phyloP scores from a whole-genome alignment of 768 basidiomycete species.

The Mycena amicta region DNA sequence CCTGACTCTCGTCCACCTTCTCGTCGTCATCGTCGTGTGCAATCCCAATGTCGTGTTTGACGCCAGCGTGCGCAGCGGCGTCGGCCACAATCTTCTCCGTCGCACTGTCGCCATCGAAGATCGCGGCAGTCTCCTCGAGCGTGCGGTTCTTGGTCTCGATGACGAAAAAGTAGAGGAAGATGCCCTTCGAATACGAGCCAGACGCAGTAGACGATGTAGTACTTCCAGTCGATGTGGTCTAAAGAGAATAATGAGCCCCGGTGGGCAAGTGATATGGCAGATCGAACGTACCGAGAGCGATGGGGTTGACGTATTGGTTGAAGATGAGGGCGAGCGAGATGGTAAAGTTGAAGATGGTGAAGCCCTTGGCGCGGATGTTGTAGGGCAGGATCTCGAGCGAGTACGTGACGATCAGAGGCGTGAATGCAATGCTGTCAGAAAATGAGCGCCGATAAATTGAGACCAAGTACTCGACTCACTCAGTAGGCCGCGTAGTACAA shows the following conservation, averaged over 20 bases:
- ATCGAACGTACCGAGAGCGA: conserved; percentile 53
- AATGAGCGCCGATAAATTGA: neutral
- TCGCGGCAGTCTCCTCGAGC: conserved; percentile 79
- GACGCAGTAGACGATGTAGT: conserved; percentile 75
- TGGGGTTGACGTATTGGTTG: conserved; percentile 87
- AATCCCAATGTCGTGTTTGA: conserved; percentile 24
- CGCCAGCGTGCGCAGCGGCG: conserved; percentile 27
- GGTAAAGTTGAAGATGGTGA: conserved; percentile 78
- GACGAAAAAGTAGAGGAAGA: conserved; percentile 68
- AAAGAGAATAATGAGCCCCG: neutral
- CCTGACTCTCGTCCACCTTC: conserved; percentile 36
- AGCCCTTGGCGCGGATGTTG: conserved; percentile 82
- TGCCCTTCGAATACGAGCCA: conserved; percentile 70
- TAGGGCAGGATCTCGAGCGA: conserved; percentile 89
- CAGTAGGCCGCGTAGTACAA: conserved; percentile 77
- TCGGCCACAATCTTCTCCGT: conserved; percentile 37
- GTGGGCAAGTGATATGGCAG: neutral
- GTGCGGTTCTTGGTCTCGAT: conserved; percentile 74
- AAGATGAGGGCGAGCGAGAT: conserved; percentile 83
- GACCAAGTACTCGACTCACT: conserved; percentile 52
- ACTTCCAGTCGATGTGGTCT: conserved; percentile 67
- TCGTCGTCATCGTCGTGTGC: conserved; percentile 5
- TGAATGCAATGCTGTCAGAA: conserved; percentile 64
- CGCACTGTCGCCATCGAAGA: conserved; percentile 74
- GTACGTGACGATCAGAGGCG: conserved; percentile 85